Base-by-base conservation (phyloP, 441 rosid genomes). In the Jatropha podagrica region DNA sequence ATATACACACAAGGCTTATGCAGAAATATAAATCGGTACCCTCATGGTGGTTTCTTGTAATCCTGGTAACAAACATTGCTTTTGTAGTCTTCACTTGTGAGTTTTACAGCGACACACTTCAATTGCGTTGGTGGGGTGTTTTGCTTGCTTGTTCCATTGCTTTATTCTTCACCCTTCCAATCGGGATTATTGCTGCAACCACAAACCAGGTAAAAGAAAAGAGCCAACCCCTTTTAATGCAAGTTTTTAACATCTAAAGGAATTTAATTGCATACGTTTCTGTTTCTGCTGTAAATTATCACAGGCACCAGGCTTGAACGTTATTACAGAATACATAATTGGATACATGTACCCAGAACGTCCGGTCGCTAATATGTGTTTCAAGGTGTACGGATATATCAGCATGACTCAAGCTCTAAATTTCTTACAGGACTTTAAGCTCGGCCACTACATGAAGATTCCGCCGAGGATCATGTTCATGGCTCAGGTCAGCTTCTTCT, bases 101-200 rank as follows among this genome's bases (percentile, higher is more conserved):
- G 60, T 51, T 87, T 77, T 89, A 88, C 79, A 86, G 86, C 0
- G 88, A 75, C 0, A 72, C 88, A 0, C 90, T 92, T 69, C 97
- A 91, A 68, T 80, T 92, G 84, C 96, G 92, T n/a, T 91, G 96
- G 96, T 92, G 97, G 97, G 97, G 94, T 18, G 90, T 89, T 17
- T 64, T 91, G 12, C 83, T 91, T 17, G 93, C 94, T 79, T 92
- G 94, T 76, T 86, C 78, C 23, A 86, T 92, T 68, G 92, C 96
- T 26, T 41, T 92, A 18, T 78, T 73, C 83, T 92, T 86, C 83
- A 91, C 93, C 65, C 92, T 92, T 46, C 88, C 92, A 7, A 82
- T 89, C 4, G 96, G 97, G 68, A 85, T 92, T 37, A 89, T 92
- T 73, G 67, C 51, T 12, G 94, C 97, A 12, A 92, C 97, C 56